Evolutionary conservation across 2,329 filamentous ascomycete genomes (phyloP), one percentile per base, ranked within the genome.

Genomic region (Tolypocladium amazonense): DNA sequence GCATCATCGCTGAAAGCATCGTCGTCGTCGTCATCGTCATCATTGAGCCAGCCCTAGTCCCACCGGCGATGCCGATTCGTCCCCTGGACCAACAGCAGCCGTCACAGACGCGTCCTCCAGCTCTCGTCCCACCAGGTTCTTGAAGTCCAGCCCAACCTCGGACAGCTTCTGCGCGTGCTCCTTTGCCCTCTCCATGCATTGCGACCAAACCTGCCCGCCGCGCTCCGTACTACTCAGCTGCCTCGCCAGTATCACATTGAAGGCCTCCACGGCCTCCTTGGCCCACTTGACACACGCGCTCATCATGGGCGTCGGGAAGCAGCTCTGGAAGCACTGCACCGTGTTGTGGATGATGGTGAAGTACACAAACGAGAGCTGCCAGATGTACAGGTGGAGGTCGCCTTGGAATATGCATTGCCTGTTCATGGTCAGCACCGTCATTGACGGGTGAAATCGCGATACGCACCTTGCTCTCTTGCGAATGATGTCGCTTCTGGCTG

Each of bases 221-320:
- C 80, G 82, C 62, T 95, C 88, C 2, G 94, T 89, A 70, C 89
- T 92, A 74, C 91, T 95, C 62, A 99, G 78, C 75, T 97, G 94
- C 61, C 93, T 81, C 41, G 82, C 85, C 43, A 99, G 79, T 57
- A 94, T 86, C 54, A 81, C 81, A 68, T 97, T 97, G 78, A 97
- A 97, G 2, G 86, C 86, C 67, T 97, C 92, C 1, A 97, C 86
- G 70, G 96, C 87, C 67, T 94, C 88, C 74, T 97, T 97, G n/a
- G 92, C 92, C 94, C 94, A 99, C 70, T 93, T 95, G 67, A 99
- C 93, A 67, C 92, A 96, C 0, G 92, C 92, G 68, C 91, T 96
- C 82, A 94, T 95, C 78, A 94, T 90, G 18, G 86, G 80, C 33
- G 90, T 82, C 14, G 92, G 88, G 71, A 97, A 97, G 71, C 91